phyloP scores from a whole-genome alignment of 2,329 filamentous ascomycete genomes.

The Trichophyton mentagrophytes region DNA sequence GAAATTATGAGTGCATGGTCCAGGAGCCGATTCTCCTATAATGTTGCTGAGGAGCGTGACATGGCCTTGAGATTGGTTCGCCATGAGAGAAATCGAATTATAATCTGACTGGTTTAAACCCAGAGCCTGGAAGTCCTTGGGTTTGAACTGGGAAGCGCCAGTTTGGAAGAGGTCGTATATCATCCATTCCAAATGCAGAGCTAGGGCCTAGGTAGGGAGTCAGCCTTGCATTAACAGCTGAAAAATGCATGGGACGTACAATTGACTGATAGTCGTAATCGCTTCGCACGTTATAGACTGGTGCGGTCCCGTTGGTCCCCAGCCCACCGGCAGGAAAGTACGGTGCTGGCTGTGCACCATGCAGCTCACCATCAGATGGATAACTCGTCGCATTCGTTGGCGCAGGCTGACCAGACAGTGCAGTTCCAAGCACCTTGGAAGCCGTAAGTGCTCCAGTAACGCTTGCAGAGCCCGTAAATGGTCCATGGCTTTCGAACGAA shows the following conservation, averaged over 20 bases:
- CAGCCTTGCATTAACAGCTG: background rate
- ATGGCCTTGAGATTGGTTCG: conserved; percentile 63
- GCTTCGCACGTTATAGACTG: conserved; percentile 63
- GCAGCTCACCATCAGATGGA: conserved; percentile 55
- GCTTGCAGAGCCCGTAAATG: conserved; percentile 53
- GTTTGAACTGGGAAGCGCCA: conserved; percentile 56
- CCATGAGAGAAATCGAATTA: conserved; percentile 62
- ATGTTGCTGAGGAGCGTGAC: conserved; percentile 66
- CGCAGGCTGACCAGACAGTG: conserved; percentile 46
- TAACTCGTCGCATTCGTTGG: conserved; percentile 54
- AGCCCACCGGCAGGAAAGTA: conserved; percentile 61
- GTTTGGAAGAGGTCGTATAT: conserved; percentile 73
- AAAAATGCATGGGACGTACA: conserved; percentile 17
- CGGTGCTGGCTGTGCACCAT: conserved; percentile 54
- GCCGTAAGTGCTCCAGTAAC: conserved; percentile 55
- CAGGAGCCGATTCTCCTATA: conserved; percentile 56
- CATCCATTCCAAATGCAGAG: conserved; percentile 71
- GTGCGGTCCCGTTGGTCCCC: conserved; percentile 63
- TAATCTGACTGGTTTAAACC: conserved; percentile 58
- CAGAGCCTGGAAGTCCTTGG: conserved; percentile 53
- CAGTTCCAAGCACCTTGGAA: conserved; percentile 40
- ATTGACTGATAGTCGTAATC: conserved; percentile 78
- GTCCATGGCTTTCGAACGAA: conserved; percentile 30
- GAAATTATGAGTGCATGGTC: conserved; percentile 71
- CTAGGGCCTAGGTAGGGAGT: conserved; percentile 40